These are phyloP conservation scores for Pythium aristosporum DNA, from an alignment of 352 stramenopile species.

Conservation along the genomic window DNA sequence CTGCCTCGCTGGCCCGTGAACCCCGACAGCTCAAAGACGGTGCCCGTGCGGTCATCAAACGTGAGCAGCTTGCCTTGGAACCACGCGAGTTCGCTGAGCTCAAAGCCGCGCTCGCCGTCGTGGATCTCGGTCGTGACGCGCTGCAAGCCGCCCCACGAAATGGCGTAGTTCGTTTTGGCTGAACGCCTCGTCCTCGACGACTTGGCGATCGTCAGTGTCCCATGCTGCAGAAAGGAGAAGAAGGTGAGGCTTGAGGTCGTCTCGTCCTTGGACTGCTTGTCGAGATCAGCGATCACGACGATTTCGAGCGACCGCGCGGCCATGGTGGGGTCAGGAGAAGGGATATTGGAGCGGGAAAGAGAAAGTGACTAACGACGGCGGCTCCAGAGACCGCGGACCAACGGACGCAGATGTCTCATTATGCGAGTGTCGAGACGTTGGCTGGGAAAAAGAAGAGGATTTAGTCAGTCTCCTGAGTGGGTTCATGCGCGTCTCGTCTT, in stretches of 20 bases:
- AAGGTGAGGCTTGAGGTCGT: slow-evolving; percentile 90
- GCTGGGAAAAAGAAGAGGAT: too few relatives aligned
- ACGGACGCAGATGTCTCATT: too few relatives aligned
- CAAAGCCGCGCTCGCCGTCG: slow-evolving; percentile 94
- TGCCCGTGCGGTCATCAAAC: slow-evolving; percentile 98
- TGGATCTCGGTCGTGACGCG: slow-evolving; percentile 87
- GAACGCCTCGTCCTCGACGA: too few relatives aligned
- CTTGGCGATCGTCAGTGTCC: slow-evolving; percentile 76
- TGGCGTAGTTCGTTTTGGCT: slow-evolving; percentile 37
- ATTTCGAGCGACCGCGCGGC: slow-evolving; percentile 57
- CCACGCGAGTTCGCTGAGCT: slow-evolving; percentile 93
- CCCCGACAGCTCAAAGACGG: slow-evolving; percentile 96
- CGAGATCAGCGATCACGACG: slow-evolving; percentile 94
- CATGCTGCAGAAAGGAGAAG: slow-evolving; percentile 90
- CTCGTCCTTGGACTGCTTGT: slow-evolving; percentile 91
- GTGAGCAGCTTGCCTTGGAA: slow-evolving; percentile 90
- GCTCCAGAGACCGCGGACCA: too few relatives aligned
- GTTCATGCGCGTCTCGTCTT: too few relatives aligned
- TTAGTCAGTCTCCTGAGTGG: too few relatives aligned
- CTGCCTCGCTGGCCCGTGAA: slow-evolving; percentile 30
- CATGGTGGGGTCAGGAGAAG: too few relatives aligned
- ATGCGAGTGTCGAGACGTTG: too few relatives aligned
- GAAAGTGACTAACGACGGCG: too few relatives aligned
- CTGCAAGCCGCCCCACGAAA: slow-evolving; percentile 63
- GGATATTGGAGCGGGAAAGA: too few relatives aligned